Percentiles rank a stretch among this genome's conserved stretches.
Evolutionary conservation across 495 filamentous ascomycete species (phyloP).

Genomic region (Lentithecium fluviatile): DNA sequence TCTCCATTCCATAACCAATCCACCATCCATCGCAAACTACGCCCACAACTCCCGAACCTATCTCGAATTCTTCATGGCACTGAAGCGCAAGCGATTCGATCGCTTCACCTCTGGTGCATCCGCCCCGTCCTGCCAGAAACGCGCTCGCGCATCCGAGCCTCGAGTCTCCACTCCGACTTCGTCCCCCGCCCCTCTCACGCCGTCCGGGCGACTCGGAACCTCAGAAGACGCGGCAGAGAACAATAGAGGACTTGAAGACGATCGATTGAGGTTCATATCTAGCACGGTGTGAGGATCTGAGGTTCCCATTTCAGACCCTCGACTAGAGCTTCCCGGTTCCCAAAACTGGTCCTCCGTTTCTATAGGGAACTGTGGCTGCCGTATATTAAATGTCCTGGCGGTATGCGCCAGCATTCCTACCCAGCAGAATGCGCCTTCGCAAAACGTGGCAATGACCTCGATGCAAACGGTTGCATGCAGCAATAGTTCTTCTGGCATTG

Average conservation of each 20-base stretch:
- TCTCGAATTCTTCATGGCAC: constrained; percentile 14
- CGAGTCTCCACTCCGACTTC: constrained; percentile 12
- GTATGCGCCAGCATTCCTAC: too few species aligned
- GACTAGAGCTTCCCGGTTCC: too few species aligned
- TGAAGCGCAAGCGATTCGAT: constrained; percentile 14
- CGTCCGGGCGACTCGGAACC: constrained; percentile 1
- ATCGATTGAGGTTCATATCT: neutral
- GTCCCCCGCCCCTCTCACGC: constrained; percentile 8
- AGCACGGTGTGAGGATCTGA: too few species aligned
- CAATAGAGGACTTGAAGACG: neutral
- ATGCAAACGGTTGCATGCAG: too few species aligned
- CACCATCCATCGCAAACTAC: constrained; percentile 6
- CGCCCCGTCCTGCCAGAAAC: constrained; percentile 7
- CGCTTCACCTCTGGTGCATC: constrained; percentile 4
- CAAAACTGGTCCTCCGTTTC: too few species aligned
- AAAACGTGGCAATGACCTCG: too few species aligned
- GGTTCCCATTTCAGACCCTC: too few species aligned
- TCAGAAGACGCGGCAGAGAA: constrained; percentile 1
- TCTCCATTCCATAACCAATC: neutral
- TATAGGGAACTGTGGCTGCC: too few species aligned
- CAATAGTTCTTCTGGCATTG: too few species aligned
- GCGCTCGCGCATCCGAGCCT: constrained; percentile 2
- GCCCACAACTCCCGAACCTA: constrained; percentile 12
- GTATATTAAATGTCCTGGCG: too few species aligned
- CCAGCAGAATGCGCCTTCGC: too few species aligned